A percentile compares a stretch with the other conserved stretches of the same genome.
Evolutionary conservation across 2,329 filamentous ascomycete species (phyloP).

Genomic region (Ceratocystis destructans): DNA sequence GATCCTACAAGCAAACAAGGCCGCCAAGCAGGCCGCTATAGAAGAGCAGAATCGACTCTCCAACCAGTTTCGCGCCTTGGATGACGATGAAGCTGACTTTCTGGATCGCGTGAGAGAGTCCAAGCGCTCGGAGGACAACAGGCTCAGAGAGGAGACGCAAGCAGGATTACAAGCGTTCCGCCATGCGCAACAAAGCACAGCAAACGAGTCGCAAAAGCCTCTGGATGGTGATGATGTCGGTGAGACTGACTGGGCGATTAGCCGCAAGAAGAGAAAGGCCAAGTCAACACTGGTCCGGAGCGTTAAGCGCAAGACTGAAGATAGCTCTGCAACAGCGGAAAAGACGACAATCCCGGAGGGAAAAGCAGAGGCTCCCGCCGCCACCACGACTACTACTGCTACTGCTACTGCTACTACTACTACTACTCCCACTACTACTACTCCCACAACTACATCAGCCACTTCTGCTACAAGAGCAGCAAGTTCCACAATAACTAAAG

Average conservation of each 20-base stretch:
- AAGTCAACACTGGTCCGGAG: slow-evolving; percentile 23
- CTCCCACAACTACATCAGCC: neutral
- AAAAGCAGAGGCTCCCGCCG: neutral
- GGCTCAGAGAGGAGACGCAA: slow-evolving; percentile 41
- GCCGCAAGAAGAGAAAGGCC: slow-evolving; percentile 25
- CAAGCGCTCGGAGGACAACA: slow-evolving; percentile 40
- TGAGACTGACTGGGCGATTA: slow-evolving; percentile 21
- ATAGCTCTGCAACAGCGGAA: slow-evolving; percentile 2
- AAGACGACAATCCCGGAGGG: neutral
- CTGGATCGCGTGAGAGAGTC: slow-evolving; percentile 45
- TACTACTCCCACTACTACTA: neutral
- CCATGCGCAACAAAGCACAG: slow-evolving; percentile 32
- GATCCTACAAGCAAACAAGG: slow-evolving; percentile 61
- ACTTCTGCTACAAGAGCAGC: neutral
- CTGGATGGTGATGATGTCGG: slow-evolving; percentile 22
- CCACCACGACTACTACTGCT: no score
- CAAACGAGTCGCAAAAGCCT: slow-evolving; percentile 19
- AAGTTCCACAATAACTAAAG: neutral
- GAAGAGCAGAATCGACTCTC: slow-evolving; percentile 58
- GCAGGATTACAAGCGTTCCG: slow-evolving; percentile 44
- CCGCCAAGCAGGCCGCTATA: slow-evolving; percentile 69
- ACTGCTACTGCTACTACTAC: no score
- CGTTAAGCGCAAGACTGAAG: slow-evolving; percentile 26
- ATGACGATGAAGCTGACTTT: slow-evolving; percentile 69
- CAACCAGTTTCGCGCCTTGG: slow-evolving; percentile 64